These are phyloP conservation scores for Alternaria conjuncta DNA, from an alignment of 2,329 filamentous ascomycete species.

Conservation along the genomic window DNA sequence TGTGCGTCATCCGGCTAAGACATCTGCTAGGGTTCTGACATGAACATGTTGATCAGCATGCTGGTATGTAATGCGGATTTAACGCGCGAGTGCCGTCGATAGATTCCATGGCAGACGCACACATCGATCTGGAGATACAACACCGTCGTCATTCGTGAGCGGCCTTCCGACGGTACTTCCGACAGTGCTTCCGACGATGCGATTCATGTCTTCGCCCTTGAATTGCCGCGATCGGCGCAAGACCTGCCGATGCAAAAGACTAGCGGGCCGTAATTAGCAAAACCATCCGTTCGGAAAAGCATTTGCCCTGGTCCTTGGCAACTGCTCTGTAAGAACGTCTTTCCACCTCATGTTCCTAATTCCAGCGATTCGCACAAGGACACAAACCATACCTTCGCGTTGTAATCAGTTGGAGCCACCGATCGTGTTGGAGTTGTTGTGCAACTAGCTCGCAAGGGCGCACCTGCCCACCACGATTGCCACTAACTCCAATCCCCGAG, in stretches of 20 bases:
- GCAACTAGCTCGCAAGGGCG: neutral
- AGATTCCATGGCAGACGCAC: neutral
- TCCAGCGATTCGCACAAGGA: fast-evolving
- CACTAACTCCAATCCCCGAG: neutral
- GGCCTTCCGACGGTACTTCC: neutral
- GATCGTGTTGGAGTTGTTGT: neutral
- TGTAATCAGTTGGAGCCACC: neutral
- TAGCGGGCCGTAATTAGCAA: neutral
- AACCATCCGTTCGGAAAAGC: conserved; percentile 1
- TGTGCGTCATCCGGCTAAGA: conserved; percentile 10
- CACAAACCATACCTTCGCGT: neutral
- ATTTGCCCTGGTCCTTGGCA: neutral
- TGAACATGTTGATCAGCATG: neutral
- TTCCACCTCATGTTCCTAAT: neutral
- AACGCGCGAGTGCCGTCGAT: neutral
- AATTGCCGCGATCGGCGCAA: conserved; percentile 6
- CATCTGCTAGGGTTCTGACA: neutral
- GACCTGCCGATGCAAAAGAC: neutral
- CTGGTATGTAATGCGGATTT: neutral
- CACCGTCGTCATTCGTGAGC: neutral
- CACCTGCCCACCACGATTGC: neutral
- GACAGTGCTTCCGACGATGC: neutral
- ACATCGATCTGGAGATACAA: neutral
- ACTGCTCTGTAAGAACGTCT: neutral
- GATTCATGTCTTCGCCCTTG: neutral